Base-by-base conservation (phyloP, 768 basidiomycete genomes). In the Mycena epipterygia region DNA sequence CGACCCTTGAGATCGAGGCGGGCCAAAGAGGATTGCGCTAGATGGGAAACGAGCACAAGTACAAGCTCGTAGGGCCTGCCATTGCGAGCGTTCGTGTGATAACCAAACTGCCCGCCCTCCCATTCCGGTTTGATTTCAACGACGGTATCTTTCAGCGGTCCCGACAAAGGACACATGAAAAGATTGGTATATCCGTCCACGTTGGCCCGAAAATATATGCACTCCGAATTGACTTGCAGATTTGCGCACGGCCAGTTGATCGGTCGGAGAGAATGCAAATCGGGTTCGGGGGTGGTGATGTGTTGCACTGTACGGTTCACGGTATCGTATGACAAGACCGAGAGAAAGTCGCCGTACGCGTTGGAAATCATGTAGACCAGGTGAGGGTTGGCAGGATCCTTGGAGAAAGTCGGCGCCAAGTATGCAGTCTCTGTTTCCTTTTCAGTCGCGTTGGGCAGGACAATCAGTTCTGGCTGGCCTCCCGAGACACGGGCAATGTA, bases 261-360 rank as follows among this genome's bases (percentile, higher is more conserved):
- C n/a, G 81, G 79, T 37, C 76, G 78, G 51, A 83, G 65, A 17
- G 83, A 78, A 19, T 75, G 75, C 37, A 85, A 65, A 8, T 71
- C 66, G 12, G 75, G 65, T 30, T 78, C 76, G 13, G 84, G 77
- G 16, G 83, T 82, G 9, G 84, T 85, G 58, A 85, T 77, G 32
- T 85, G 84, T 17, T 70, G 71, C 51, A 85, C 76, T 5, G 77
- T 70, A 49, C 71, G 70, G 33, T 76, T 74, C 42, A 73, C 46
- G 19, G 79, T 73, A 61, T 85, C 78, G 32, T 82, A 85, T 16
- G 74, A 64, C 37, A 84, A 67, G n/a, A 85, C 70, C 2, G 84
- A 78, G 5, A 68, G 29, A 55, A 84, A 84, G 61, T 86, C 81
- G 19, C 84, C 80, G 61, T 81, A 85, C 3, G 81, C 84, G 52